These are phyloP conservation scores for Entomortierella parvispora DNA, from an alignment of 192 early-diverging fungal species.

Conservation along the genomic window DNA sequence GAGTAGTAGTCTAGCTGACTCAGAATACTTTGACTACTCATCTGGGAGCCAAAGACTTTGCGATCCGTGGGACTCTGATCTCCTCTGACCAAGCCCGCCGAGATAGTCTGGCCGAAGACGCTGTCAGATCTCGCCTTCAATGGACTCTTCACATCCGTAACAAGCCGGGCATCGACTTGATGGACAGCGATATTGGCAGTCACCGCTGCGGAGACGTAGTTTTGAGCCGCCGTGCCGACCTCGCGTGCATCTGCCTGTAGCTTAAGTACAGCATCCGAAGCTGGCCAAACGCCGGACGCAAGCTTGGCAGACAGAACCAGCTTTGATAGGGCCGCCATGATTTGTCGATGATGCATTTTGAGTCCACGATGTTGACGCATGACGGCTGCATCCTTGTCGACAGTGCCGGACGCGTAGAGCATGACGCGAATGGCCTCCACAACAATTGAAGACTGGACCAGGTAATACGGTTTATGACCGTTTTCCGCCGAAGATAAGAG, in stretches of 20 bases:
- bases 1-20: slow-evolving; percentile 50
- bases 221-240: slow-evolving; percentile 75
- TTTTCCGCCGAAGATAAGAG: slow-evolving; percentile 59
- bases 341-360: slow-evolving; percentile 75
- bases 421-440: slow-evolving; percentile 86
- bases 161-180: slow-evolving; percentile 44
- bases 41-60: slow-evolving; percentile 45
- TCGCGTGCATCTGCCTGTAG: slow-evolving; percentile 80
- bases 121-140: slow-evolving; percentile 5
- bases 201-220: slow-evolving; percentile 62
- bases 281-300: slow-evolving; percentile 89
- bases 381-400: slow-evolving; percentile 71
- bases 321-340: slow-evolving; percentile 85
- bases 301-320: slow-evolving; percentile 84
- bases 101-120: slow-evolving; percentile 17
- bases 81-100: slow-evolving; percentile 25
- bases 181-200: slow-evolving; percentile 38
- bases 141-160: slow-evolving; percentile 43
- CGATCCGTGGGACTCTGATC: slow-evolving; percentile 7
- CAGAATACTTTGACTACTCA: slow-evolving; percentile 43
- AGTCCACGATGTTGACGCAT: slow-evolving; percentile 73
- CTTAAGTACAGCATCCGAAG: slow-evolving; percentile 77
- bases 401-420: slow-evolving; percentile 79
- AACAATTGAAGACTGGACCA: slow-evolving; percentile 62
- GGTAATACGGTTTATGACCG: slow-evolving; percentile 68